Evolutionary conservation across 805 yeast species (phyloP), one percentile per base, ranked within the genome.

Genomic region (Cyberlindnera saturnus): DNA sequence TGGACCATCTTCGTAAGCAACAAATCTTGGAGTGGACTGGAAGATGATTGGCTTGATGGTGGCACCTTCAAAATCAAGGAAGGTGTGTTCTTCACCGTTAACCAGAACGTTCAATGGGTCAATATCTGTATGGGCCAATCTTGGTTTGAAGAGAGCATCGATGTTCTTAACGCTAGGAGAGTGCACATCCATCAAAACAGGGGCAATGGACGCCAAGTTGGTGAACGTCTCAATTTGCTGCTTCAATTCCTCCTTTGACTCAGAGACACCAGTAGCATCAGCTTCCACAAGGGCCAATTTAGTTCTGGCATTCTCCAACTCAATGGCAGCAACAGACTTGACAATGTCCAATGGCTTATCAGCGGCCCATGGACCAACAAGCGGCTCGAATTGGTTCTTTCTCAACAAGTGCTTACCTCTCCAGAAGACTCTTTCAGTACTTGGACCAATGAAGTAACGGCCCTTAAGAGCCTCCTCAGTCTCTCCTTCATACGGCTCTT

Each of bases 361-460:
- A 16, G 73, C 66, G 13, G 67, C 63, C 89, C 95, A 88, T 32
- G 98, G 98, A 1, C 98, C 98, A 42, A 78, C 67, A 40, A 64
- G 69, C 44, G 72, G 66, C 42, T 69, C 71, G 40, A 77, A 64
- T 41, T 70, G 71, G 34, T 68, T 71, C 32, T 71, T 70, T n/a
- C 73, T 67, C 52, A 86, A 62, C 36, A 71, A 65, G 33, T 65
- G 64, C 59, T 81, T 82, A 51, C 80, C 75, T 61, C 83, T 85
- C 75, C 89, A 82, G 61, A 81, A 86, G 13, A 79, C 74, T 51
- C 84, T 75, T 63, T 91, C 97, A 28, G 79, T 80, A 19, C 86
- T 76, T n/a, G 96, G 93, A 6, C 99, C 98, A 52, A 91, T 79
- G 59, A 82, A 74, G 95, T 95, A 90, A 67, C 96, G 77, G 48